phyloP scores from a whole-genome alignment of 805 yeast genomes.

The Saturnispora hagleri region DNA sequence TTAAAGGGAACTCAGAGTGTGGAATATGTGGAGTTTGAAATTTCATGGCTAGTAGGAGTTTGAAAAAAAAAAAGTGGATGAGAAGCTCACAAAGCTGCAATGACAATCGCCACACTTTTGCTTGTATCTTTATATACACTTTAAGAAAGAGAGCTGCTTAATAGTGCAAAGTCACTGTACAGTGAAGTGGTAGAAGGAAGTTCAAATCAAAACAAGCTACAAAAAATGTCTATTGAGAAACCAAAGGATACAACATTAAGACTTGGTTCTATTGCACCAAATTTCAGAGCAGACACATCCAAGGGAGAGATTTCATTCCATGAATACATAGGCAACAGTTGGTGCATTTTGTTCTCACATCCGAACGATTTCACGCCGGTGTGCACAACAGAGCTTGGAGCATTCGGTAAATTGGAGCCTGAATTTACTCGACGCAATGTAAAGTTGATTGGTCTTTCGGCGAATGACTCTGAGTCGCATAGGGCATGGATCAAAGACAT shows the following conservation, averaged over 20 bases:
- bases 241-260: slow-evolving; percentile 34
- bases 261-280: slow-evolving; percentile 60
- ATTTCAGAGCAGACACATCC: slow-evolving; percentile 56
- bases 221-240: slow-evolving; percentile 31
- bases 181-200: background rate
- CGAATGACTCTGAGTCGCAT: slow-evolving; percentile 55
- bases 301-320: slow-evolving; percentile 7
- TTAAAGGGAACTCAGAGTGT: background rate
- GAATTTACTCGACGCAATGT: slow-evolving; percentile 59
- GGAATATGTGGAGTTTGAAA: background rate
- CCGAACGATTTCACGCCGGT: slow-evolving; percentile 77
- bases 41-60: background rate
- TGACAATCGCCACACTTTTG: background rate
- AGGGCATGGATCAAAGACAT: slow-evolving; percentile 63
- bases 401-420: slow-evolving; percentile 61
- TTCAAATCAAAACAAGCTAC: background rate
- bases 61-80: background rate
- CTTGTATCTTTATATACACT: background rate
- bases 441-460: slow-evolving; percentile 59
- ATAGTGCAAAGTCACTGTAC: background rate
- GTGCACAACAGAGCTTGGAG: slow-evolving; percentile 72
- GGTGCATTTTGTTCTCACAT: slow-evolving; percentile 47
- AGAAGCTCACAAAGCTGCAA: background rate
- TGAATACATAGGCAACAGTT: slow-evolving; percentile 9
- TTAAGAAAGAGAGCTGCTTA: too few relatives aligned